Conservation (phyloP, 345 rosid species). For the Euphorbia pulcherrima region DNA sequence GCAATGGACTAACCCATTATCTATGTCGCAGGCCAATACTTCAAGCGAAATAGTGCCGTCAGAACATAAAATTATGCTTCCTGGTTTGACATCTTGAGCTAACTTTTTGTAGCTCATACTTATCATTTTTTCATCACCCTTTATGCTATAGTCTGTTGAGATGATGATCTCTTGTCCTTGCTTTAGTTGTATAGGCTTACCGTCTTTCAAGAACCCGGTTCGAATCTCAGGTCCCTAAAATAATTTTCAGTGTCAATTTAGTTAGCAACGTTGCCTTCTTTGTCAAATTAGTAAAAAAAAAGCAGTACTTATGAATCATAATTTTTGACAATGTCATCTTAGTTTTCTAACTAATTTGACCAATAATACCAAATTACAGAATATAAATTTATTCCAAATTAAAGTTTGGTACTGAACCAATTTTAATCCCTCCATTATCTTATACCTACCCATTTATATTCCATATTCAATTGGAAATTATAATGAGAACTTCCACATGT, state of each 20-base stretch:
- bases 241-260: neutral
- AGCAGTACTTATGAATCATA: too few species aligned
- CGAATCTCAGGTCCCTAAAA: conserved; percentile 28
- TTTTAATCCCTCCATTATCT: neutral
- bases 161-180: conserved; percentile 26
- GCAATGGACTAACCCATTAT: conserved; percentile 24
- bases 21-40: conserved; percentile 25
- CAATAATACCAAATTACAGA: neutral
- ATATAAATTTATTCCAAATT: neutral
- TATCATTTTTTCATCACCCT: conserved; percentile 29
- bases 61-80: conserved; percentile 30
- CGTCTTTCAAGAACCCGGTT: conserved; percentile 27
- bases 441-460: neutral
- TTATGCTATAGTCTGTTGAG: conserved; percentile 26
- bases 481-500: neutral
- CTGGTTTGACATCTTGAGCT: conserved; percentile 32
- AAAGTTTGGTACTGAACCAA: too few species aligned
- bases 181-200: conserved; percentile 22
- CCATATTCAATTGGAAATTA: neutral
- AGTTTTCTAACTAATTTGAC: neutral
- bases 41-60: conserved; percentile 29
- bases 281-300: too few species aligned
- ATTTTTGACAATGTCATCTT: neutral
- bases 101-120: conserved; percentile 30
- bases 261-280: too few species aligned